These are phyloP conservation scores for Neofusicoccum laricinum DNA, from an alignment of 2,329 filamentous ascomycete species.

Conservation along the genomic window DNA sequence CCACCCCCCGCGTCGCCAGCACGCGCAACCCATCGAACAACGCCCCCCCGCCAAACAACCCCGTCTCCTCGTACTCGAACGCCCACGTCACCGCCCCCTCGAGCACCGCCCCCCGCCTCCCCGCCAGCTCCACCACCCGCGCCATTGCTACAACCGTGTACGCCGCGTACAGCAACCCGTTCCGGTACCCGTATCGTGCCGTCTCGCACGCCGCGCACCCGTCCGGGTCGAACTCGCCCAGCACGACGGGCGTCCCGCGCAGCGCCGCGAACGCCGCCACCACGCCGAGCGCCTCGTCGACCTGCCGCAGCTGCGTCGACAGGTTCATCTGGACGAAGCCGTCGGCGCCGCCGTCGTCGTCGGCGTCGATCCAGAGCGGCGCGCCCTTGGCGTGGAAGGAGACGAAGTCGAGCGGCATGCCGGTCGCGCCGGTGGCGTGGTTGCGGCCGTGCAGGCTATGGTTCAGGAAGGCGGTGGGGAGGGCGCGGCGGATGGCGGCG, in stretches of 20 bases:
- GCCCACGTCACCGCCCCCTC: constrained; percentile 11
- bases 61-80: constrained; percentile 12
- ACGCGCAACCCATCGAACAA: constrained; percentile 12
- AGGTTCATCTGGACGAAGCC: constrained; percentile 10
- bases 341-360: background rate
- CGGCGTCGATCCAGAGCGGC: background rate
- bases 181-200: constrained; percentile 11
- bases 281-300: constrained; percentile 7
- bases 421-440: constrained; percentile 3
- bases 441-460: constrained; percentile 7
- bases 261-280: background rate
- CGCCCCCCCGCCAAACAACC: background rate
- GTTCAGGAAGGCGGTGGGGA: background rate
- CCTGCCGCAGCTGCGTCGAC: constrained; percentile 4
- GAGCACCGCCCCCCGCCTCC: background rate
- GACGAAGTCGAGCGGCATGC: constrained; percentile 13
- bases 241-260: background rate
- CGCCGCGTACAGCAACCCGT: constrained; percentile 5
- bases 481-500: background rate
- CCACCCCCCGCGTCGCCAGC: background rate
- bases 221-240: constrained; percentile 9
- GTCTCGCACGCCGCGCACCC: constrained; percentile 13
- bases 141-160: constrained; percentile 1
- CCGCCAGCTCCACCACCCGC: constrained; percentile 1
- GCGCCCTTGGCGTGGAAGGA: constrained; percentile 14